A percentile compares a stretch with the other conserved stretches of the same genome.
Evolutionary conservation across 805 yeast species (phyloP).

Genomic region (Zygoascus bituminiphila): DNA sequence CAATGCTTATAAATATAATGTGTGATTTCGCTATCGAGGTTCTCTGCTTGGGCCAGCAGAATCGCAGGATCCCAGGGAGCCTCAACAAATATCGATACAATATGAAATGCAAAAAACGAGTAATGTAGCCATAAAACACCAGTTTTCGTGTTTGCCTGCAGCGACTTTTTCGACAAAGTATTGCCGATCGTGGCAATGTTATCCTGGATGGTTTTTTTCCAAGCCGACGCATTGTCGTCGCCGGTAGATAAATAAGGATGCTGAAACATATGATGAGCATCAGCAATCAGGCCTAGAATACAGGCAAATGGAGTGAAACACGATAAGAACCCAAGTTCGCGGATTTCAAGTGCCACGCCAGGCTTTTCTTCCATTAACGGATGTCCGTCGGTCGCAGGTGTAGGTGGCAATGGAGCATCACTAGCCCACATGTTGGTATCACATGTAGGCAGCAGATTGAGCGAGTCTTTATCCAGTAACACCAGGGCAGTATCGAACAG

Average conservation of each 20-base stretch:
- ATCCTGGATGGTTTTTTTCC: neutral
- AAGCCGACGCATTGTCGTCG: neutral
- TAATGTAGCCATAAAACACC: neutral
- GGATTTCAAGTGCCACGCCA: neutral
- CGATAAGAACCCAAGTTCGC: neutral
- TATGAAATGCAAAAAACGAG: neutral
- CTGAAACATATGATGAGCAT: constrained; percentile 1
- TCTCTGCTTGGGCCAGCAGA: neutral
- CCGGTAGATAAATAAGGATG: neutral
- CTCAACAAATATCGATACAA: neutral
- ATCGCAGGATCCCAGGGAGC: constrained; percentile 1
- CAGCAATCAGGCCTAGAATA: neutral
- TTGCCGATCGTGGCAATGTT: neutral
- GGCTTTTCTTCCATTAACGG: neutral
- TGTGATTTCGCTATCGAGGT: neutral
- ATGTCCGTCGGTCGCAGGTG: neutral
- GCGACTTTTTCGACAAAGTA: neutral
- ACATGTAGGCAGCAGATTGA: constrained; percentile 18
- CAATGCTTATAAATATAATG: neutral
- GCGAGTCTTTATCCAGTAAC: constrained; percentile 28
- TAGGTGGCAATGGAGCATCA: neutral
- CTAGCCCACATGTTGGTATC: neutral
- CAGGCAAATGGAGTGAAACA: constrained; percentile 1
- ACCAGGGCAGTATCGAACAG: constrained; percentile 31
- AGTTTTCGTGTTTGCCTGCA: neutral